These are phyloP conservation scores for Aspergillus transmontanensis DNA, from an alignment of 2,329 filamentous ascomycete species.

Conservation along the genomic window DNA sequence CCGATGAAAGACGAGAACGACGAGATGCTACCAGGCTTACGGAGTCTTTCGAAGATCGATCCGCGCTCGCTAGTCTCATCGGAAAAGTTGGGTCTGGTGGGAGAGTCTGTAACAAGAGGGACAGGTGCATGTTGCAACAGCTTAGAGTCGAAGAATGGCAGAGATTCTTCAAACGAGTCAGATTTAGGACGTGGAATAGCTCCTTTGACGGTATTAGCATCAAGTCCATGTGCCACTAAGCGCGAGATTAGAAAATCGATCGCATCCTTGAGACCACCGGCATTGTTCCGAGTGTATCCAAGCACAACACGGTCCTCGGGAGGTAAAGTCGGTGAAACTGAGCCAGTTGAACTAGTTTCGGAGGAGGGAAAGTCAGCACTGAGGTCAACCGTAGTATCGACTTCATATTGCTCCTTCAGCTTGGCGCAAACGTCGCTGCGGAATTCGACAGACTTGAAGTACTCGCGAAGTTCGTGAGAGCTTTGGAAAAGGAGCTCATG, in stretches of 20 bases:
- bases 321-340: constrained; percentile 49
- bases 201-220: constrained; percentile 83
- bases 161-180: constrained; percentile 95
- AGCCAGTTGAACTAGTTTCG: constrained; percentile 32
- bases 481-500: constrained; percentile 87
- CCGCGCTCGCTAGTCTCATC: constrained; percentile 80
- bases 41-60: constrained; percentile 85
- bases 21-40: constrained; percentile 92
- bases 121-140: constrained; percentile 89
- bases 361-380: constrained; percentile 31
- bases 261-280: constrained; percentile 90
- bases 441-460: constrained; percentile 81
- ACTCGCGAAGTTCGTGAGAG: constrained; percentile 74
- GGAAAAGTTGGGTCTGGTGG: constrained; percentile 80
- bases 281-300: constrained; percentile 94
- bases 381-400: constrained; percentile 74
- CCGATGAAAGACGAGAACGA: constrained; percentile 96
- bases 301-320: constrained; percentile 64
- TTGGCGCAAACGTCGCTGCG: constrained; percentile 77
- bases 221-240: constrained; percentile 85
- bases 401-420: constrained; percentile 88
- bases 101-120: constrained; percentile 79
- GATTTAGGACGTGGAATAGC: constrained; percentile 98
- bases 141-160: constrained; percentile 97
- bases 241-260: constrained; percentile 90